phyloP scores from a whole-genome alignment of 352 stramenopile species.

The Globisporangium cylindrosporum region DNA sequence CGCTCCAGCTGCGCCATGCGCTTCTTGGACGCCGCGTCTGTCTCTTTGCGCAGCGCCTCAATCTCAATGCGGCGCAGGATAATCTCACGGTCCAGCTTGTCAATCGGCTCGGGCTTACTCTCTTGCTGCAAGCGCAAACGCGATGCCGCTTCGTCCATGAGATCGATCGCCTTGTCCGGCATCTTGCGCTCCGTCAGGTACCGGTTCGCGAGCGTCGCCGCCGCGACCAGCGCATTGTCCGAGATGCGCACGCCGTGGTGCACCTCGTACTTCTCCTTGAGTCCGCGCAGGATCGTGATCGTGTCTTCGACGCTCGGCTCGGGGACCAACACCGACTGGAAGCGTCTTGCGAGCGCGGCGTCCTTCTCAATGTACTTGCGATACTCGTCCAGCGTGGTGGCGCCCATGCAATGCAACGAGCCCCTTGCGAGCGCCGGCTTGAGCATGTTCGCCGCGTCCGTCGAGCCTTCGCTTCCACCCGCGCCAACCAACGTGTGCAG shows the following conservation, averaged over 20 bases:
- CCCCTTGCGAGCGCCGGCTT: constrained; percentile 97
- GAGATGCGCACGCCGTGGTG: constrained; percentile 96
- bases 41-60: constrained; percentile 78
- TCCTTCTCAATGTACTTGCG: constrained; percentile 98
- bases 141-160: constrained; percentile 93
- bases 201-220: constrained; percentile 92
- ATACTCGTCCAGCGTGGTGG: constrained; percentile 98
- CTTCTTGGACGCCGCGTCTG: constrained; percentile 68
- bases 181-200: constrained; percentile 93
- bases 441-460: constrained; percentile 98
- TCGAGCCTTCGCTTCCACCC: constrained; percentile 88
- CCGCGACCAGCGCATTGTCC: constrained; percentile 92
- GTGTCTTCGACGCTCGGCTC: constrained; percentile 95
- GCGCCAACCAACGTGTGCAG: constrained; percentile 96
- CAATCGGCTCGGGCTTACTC: constrained; percentile 94
- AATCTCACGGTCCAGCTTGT: constrained; percentile 91
- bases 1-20: constrained; percentile 88
- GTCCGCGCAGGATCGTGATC: constrained; percentile 94
- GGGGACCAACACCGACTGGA: constrained; percentile 95
- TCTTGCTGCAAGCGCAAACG: constrained; percentile 93
- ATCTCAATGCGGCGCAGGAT: constrained; percentile 81
- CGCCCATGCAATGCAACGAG: constrained; percentile 96
- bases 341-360: constrained; percentile 95
- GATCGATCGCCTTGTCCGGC: constrained; percentile 94
- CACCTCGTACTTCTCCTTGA: constrained; percentile 95